These are phyloP conservation scores for Aspergillus sp. DNA, from an alignment of 2,329 filamentous ascomycete genomes.

Conservation along the genomic window DNA sequence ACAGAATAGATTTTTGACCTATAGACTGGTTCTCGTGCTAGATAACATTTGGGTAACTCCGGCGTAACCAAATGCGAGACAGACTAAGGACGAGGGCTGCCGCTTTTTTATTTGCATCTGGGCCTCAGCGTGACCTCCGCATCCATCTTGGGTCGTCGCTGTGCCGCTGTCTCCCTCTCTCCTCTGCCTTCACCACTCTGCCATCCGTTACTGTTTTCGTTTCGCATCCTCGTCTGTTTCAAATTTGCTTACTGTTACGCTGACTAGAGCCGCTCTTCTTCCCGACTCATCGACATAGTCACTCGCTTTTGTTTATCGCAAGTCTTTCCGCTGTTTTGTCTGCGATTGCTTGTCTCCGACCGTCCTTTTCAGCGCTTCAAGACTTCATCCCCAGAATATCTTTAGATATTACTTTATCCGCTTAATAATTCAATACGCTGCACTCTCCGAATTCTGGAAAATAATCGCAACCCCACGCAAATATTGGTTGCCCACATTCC, in stretches of 20 bases:
- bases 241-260: constrained; percentile 1
- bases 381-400: not conserved
- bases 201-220: not conserved
- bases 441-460: not conserved
- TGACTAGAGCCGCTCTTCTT: not conserved
- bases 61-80: not conserved
- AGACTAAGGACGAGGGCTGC: not conserved
- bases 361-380: constrained; percentile 3
- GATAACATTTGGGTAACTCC: not conserved
- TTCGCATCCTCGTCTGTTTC: constrained; percentile 3
- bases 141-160: constrained; percentile 4
- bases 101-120: constrained; percentile 8
- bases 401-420: not conserved
- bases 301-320: constrained; percentile 9
- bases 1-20: not conserved
- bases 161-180: constrained; percentile 7
- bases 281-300: constrained; percentile 1
- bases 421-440: not conserved
- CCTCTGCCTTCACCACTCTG: constrained; percentile 1
- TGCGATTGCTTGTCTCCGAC: constrained; percentile 5
- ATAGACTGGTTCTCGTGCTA: not conserved
- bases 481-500: constrained; percentile 2
- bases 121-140: constrained; percentile 9
- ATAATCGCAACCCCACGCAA: not conserved
- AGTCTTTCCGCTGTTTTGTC: not conserved